Conservation (phyloP, 805 yeast species). For the Metschnikowia henanensis region DNA sequence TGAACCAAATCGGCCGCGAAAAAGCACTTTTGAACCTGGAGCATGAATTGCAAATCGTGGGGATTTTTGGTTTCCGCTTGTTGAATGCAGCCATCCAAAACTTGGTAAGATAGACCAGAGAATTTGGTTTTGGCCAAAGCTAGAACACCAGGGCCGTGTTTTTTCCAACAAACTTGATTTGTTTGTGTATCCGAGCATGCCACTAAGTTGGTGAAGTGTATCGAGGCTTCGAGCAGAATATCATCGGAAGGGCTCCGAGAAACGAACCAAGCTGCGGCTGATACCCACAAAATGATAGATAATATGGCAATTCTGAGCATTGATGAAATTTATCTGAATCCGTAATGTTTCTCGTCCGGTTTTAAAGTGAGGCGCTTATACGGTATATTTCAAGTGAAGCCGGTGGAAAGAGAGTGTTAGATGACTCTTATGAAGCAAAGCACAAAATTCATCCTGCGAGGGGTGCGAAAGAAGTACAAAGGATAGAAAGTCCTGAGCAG, state of each 20-base stretch:
- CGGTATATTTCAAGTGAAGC: neutral
- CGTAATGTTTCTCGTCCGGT: too few relatives aligned
- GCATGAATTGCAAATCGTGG: constrained; percentile 10
- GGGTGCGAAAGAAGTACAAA: neutral
- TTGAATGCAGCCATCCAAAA: constrained; percentile 8
- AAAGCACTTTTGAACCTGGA: constrained; percentile 14
- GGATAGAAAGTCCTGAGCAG: neutral
- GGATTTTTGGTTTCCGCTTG: constrained; percentile 4
- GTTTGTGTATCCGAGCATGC: constrained; percentile 11
- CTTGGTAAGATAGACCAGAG: constrained; percentile 7
- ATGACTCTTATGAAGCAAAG: neutral
- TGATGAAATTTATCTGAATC: too few relatives aligned
- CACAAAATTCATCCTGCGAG: neutral
- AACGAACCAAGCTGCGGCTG: neutral
- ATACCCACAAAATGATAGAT: neutral
- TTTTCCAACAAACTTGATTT: constrained; percentile 7
- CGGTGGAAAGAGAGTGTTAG: neutral
- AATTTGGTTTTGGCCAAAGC: constrained; percentile 4
- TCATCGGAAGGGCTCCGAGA: neutral
- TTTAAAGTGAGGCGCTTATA: too few relatives aligned
- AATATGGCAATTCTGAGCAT: neutral
- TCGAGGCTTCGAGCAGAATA: constrained; percentile 8
- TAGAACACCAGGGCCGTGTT: constrained; percentile 2
- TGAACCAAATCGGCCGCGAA: constrained; percentile 9
- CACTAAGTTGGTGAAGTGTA: constrained; percentile 9